A percentile compares a stretch with the other conserved stretches of the same genome.
Conservation (phyloP, 495 filamentous ascomycete species). For the Penicillium ucsense region DNA sequence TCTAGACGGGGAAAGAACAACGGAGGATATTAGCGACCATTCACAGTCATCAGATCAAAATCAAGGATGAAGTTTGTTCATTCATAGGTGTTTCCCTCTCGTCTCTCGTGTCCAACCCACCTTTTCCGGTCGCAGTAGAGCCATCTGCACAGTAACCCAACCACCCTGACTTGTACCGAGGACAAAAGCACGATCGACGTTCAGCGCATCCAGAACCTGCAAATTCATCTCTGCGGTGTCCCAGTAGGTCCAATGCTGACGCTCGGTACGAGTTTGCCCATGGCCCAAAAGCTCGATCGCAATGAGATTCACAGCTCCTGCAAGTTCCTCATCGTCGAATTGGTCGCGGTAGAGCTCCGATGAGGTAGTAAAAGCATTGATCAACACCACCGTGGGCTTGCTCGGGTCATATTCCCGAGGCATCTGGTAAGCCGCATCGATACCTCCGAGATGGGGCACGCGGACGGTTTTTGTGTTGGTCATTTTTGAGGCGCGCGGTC, state of each 20-base stretch:
- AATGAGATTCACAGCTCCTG: conserved; percentile 32
- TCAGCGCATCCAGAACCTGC: conserved; percentile 42
- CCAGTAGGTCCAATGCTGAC: conserved; percentile 43
- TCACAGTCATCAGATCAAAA: too few species aligned
- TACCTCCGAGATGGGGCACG: conserved; percentile 30
- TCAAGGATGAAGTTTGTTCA: too few species aligned
- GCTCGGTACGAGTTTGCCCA: conserved; percentile 32
- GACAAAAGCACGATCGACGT: conserved; percentile 44
- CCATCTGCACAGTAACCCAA: conserved; percentile 52
- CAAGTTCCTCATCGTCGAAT: conserved; percentile 16
- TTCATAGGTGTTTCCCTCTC: too few species aligned
- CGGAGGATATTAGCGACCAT: too few species aligned
- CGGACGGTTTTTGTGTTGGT: conserved; percentile 13
- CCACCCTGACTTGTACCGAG: conserved; percentile 56
- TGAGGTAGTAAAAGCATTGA: conserved; percentile 30
- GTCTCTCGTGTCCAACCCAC: conserved; percentile 10
- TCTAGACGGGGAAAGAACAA: conserved; percentile 17
- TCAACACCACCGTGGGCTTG: conserved; percentile 29
- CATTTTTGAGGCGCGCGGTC: conserved; percentile 2
- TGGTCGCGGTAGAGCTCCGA: conserved; percentile 22
- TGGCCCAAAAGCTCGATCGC: conserved; percentile 45
- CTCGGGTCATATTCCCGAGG: conserved; percentile 19
- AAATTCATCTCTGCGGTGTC: conserved; percentile 42
- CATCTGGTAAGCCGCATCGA: conserved; percentile 25
- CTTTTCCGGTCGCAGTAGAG: conserved; percentile 48